These are phyloP conservation scores for Clitopilus hobsonii DNA, from an alignment of 768 basidiomycete species.

Conservation along the genomic window DNA sequence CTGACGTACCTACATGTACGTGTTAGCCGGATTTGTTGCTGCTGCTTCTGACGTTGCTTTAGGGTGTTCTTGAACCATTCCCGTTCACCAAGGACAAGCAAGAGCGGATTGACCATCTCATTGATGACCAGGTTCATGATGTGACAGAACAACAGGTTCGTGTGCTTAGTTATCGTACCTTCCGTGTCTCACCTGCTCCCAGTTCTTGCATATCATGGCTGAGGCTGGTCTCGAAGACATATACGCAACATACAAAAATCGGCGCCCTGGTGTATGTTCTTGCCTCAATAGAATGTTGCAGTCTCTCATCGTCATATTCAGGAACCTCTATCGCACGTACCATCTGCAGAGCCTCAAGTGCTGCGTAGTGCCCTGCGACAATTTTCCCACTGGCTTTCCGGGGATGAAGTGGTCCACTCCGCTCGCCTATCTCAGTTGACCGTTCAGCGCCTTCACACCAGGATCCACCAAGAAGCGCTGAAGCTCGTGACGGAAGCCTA, in stretches of 20 bases:
- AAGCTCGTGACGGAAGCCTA: conserved; percentile 67
- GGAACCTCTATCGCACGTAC: conserved; percentile 74
- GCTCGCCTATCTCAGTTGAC: conserved; percentile 74
- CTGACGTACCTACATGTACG: conserved; percentile 76
- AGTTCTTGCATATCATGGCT: conserved; percentile 47
- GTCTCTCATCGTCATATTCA: conserved; percentile 11
- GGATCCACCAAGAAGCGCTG: conserved; percentile 76
- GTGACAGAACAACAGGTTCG: conserved; percentile 85
- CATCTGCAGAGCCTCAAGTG: conserved; percentile 56
- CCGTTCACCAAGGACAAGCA: conserved; percentile 64
- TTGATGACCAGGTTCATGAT: conserved; percentile 56
- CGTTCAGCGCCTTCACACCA: conserved; percentile 56
- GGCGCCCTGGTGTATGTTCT: conserved; percentile 32
- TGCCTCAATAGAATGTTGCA: not conserved
- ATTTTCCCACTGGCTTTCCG: conserved; percentile 85
- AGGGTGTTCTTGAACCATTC: conserved; percentile 67
- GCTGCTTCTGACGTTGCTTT: not conserved
- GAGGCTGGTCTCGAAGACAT: conserved; percentile 52
- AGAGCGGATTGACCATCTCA: conserved; percentile 47
- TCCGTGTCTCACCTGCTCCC: conserved; percentile 2
- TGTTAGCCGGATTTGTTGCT: conserved; percentile 3
- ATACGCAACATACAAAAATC: conserved; percentile 36
- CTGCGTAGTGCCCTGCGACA: conserved; percentile 58
- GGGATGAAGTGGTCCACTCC: conserved; percentile 74
- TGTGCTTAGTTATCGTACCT: conserved; percentile 9